phyloP scores from a whole-genome alignment of 2,329 filamentous ascomycete species.

The Fusarium solani-melongenae region DNA sequence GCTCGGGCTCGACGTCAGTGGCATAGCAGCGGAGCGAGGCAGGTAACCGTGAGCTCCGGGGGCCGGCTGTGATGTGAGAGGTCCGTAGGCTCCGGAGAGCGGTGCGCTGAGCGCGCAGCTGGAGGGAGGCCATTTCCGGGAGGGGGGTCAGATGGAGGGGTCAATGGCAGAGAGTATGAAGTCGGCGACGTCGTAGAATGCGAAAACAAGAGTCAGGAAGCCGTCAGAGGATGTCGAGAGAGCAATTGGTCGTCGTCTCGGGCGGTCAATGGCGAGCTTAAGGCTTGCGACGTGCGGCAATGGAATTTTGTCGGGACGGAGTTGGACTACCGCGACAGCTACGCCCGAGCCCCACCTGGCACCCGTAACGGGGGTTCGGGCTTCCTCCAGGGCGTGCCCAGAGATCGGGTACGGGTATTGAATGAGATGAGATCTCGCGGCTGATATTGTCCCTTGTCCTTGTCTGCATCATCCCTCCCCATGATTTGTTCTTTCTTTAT shows the following conservation, averaged over 20 bases:
- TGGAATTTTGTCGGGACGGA: slow-evolving; percentile 44
- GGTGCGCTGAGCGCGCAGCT: slow-evolving; percentile 45
- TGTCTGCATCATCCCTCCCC: neutral
- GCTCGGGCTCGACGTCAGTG: slow-evolving; percentile 51
- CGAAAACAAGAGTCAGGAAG: neutral
- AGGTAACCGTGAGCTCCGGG: slow-evolving; percentile 30
- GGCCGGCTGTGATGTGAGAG: slow-evolving; percentile 22
- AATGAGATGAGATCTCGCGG: slow-evolving; percentile 19
- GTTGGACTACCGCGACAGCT: slow-evolving; percentile 41
- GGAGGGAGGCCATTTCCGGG: slow-evolving; percentile 48
- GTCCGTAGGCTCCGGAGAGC: slow-evolving; percentile 46
- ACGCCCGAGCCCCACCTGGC: slow-evolving; percentile 33
- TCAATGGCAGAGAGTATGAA: slow-evolving; percentile 17
- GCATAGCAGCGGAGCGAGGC: slow-evolving; percentile 44
- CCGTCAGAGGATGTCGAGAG: neutral
- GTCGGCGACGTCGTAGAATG: neutral
- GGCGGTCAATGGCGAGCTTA: slow-evolving; percentile 29
- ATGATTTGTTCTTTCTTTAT: neutral
- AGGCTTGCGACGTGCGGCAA: slow-evolving; percentile 37
- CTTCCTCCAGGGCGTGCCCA: neutral
- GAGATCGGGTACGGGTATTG: slow-evolving; percentile 5
- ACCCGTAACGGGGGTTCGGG: slow-evolving; percentile 2
- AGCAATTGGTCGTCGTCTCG: slow-evolving; percentile 14
- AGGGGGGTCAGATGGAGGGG: neutral
- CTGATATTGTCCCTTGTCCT: neutral